Base-by-base conservation (phyloP, 352 stramenopile species). In the Phytophthora macrochlamydospora region DNA sequence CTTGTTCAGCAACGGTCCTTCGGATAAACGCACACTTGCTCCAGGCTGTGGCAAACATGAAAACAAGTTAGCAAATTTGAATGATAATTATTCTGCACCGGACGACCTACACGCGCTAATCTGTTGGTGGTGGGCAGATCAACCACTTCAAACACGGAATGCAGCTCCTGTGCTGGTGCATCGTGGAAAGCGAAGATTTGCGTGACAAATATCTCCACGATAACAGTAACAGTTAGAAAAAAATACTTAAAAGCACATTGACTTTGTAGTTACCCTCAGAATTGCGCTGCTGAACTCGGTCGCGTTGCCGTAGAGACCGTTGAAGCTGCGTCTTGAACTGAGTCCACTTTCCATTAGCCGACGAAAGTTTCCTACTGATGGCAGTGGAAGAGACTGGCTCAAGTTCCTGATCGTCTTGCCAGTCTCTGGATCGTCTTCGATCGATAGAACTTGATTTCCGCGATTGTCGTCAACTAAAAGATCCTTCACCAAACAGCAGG, bases 1-100 rank as follows among this genome's bases (percentile, higher is more conserved):
- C 50, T 88, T 89, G 59, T 87, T 89, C 2, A 85, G 61, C 30
- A 89, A 38, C n/a, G 81, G 76, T 4, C 75, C 73, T 53, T 90
- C 81, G 0, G 75, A 73, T 4, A 89, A 56, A 29, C 81, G 75
- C 35, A 83, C 67, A 2, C 62, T 59, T 11, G 50, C 33, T 45
- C 57, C 67, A 45, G 71, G 46, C 74, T 86, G 46, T 24, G 18
- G 18, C 18, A 14, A 28, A 13, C 9, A 8, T 11, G 5, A 67
- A 4, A 7, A 2, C 33, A 38, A 24, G 18, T 24, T 24, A 24
- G 18, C 18, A 24, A 24, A 24, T 24, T 24, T 24, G 18, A 24
- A 24, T 24, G 18, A 24, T 24, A 24, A 24, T 24, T 24, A 24
- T 24, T 24, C 18, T 24, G 18, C 18, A 24, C 18, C 18, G 18